Conservation (phyloP, 75 land plant species). For the Adiantum capillusveneris region DNA sequence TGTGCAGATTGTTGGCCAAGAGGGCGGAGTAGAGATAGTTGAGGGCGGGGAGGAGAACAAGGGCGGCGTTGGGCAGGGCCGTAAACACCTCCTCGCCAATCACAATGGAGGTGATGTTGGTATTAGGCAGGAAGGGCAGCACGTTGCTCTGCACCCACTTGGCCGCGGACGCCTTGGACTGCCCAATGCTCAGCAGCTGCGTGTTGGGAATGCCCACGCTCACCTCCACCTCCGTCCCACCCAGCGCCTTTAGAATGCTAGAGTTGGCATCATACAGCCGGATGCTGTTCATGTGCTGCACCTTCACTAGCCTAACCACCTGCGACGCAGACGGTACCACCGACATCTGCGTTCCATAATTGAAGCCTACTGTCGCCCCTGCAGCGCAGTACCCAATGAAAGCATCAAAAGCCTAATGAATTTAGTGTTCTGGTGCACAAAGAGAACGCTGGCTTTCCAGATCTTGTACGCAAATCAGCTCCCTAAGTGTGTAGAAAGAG, state of each 20-base stretch:
- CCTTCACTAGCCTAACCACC: constrained; percentile 17
- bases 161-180: constrained; percentile 45
- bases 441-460: no score
- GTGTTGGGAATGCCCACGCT: constrained; percentile 46
- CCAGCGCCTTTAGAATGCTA: not conserved
- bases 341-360: constrained; percentile 21
- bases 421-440: no score
- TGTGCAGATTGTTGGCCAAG: constrained; percentile 45
- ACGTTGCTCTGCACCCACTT: constrained; percentile 59
- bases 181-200: constrained; percentile 45
- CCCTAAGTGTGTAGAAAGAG: no score
- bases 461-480: no score
- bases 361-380: constrained; percentile 21
- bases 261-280: constrained; percentile 3
- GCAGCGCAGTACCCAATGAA: no score
- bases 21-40: constrained; percentile 56
- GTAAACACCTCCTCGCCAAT: constrained; percentile 69
- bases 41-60: constrained; percentile 44
- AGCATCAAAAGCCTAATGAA: no score
- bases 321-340: constrained; percentile 15
- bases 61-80: constrained; percentile 41
- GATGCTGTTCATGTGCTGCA: constrained; percentile 9
- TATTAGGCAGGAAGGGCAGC: constrained; percentile 38
- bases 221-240: constrained; percentile 36
- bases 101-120: constrained; percentile 65